Conservation (phyloP, 2,329 filamentous ascomycete species). For the Zarea fungicola region DNA sequence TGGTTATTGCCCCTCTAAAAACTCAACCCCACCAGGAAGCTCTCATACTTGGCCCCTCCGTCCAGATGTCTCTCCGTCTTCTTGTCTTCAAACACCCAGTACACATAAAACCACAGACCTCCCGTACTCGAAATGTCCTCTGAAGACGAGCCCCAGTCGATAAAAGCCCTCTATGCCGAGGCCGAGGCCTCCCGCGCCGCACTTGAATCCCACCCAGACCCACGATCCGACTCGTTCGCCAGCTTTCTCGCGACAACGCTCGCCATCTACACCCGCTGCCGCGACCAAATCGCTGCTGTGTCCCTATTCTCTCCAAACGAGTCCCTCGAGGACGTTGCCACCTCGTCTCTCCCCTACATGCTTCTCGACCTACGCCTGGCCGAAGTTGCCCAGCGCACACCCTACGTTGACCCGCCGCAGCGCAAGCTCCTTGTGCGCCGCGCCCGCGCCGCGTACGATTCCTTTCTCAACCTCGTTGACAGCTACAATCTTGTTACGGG, state of each 20-base stretch:
- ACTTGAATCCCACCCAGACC: slow-evolving; percentile 61
- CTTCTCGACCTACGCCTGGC: slow-evolving; percentile 73
- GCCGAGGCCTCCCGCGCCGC: slow-evolving; percentile 47
- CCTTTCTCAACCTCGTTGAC: slow-evolving; percentile 71
- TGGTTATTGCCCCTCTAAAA: slow-evolving; percentile 1
- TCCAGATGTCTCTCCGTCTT: background rate
- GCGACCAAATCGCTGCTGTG: slow-evolving; percentile 61
- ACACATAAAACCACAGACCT: background rate
- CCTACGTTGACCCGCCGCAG: slow-evolving; percentile 45
- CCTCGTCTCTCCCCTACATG: slow-evolving; percentile 80
- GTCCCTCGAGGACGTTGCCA: slow-evolving; percentile 77
- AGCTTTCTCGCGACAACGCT: slow-evolving; percentile 63
- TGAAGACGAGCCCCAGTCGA: slow-evolving; percentile 42
- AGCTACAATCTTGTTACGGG: slow-evolving; percentile 67
- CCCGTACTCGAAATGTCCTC: slow-evolving; percentile 22
- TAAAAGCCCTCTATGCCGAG: slow-evolving; percentile 44
- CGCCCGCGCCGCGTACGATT: slow-evolving; percentile 68
- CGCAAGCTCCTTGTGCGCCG: slow-evolving; percentile 58
- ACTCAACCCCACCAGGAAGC: slow-evolving; percentile 5
- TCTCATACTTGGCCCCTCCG: background rate
- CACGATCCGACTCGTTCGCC: slow-evolving; percentile 60
- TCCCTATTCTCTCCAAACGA: slow-evolving; percentile 92
- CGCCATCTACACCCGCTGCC: slow-evolving; percentile 66
- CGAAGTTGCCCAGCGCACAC: slow-evolving; percentile 68
- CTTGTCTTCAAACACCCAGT: background rate